Base-by-base conservation (phyloP, 169 alveolate species). In the Plasmodium adleri region DNA sequence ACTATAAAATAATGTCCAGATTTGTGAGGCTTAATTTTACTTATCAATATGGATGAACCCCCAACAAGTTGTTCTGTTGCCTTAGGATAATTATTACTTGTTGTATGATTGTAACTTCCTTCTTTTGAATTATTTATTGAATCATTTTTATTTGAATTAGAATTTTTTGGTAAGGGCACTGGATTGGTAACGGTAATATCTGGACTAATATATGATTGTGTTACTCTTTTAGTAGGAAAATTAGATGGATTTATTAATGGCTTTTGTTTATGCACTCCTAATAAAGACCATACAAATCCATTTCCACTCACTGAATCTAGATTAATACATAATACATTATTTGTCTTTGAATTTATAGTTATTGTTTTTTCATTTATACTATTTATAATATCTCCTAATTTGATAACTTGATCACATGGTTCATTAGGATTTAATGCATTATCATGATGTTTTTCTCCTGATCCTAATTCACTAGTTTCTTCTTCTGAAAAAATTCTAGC, bases 121-220 rank as follows among this genome's bases (percentile, higher is more conserved):
- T 54, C 7, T 15, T 54, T 2, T 12, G 7, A 8, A 54, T 54
- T 12, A 54, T 54, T 22, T 54, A 15, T 12, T 10, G 15, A 5
- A 32, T 20, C 20, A 45, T 59, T 17, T 58, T 75, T 20, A 10
- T 17, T 22, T 22, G n/a, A 5, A 28, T 28, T 28, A 28, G 7
- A 4, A 28, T 28, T 60, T 60, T 60, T 6, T 3, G 43, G 32
- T 60, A 26, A 47, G 10, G 58, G 47, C 26, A 47, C 52, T 9
- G 89, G 89, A 6, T 76, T 74, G 3, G 89, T 76, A 1, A 76
- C 89, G 4, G 89, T 63, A 76, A 76, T 76, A 26, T 76, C 89
- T 7, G 15, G 26, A 49, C 78, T 28, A 58, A 63, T 49, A 26
- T 17, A 76, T 1, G 78, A 52, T 58, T 76, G 52, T 39, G 75